Percentiles rank a stretch among this genome's conserved stretches.
Evolutionary conservation across 352 stramenopile genomes (phyloP).

Genomic region (Pythium rishiriense): DNA sequence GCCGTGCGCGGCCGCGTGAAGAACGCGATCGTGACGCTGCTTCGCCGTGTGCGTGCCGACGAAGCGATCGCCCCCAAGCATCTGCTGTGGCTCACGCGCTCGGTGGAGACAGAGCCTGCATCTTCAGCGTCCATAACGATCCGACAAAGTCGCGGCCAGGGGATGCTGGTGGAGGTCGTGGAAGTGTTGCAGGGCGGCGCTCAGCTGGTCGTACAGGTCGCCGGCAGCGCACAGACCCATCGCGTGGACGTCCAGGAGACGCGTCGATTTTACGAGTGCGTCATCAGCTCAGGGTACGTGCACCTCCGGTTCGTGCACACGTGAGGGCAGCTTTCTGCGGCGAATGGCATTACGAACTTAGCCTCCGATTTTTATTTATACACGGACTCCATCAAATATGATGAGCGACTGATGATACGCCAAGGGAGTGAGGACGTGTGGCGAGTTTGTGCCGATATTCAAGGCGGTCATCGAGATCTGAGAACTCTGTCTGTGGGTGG

Average conservation of each 20-base stretch:
- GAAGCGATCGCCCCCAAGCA: conserved; percentile 14
- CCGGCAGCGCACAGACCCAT: background rate
- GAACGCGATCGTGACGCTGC: conserved; percentile 17
- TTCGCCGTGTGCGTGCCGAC: conserved; percentile 8
- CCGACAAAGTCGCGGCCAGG: background rate
- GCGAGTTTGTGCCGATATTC: too few species aligned
- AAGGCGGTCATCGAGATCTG: background rate
- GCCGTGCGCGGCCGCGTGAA: conserved; percentile 16
- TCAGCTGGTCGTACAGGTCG: conserved; percentile 10
- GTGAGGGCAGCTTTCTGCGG: background rate
- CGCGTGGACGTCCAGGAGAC: conserved; percentile 9
- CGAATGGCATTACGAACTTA: background rate
- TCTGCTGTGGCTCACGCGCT: conserved; percentile 17
- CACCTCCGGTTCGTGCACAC: conserved; percentile 8
- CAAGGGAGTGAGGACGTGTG: too few species aligned
- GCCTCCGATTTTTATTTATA: background rate
- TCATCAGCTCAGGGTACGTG: conserved; percentile 9
- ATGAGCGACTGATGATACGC: background rate
- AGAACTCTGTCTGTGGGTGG: background rate
- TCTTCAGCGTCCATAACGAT: background rate
- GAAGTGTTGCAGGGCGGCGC: background rate
- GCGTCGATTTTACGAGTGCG: conserved; percentile 19
- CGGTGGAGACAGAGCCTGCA: background rate
- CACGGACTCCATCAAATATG: background rate
- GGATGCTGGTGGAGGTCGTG: conserved; percentile 19